These are phyloP conservation scores for Epichloe hybrida DNA, from an alignment of 2,329 filamentous ascomycete species.

Conservation along the genomic window DNA sequence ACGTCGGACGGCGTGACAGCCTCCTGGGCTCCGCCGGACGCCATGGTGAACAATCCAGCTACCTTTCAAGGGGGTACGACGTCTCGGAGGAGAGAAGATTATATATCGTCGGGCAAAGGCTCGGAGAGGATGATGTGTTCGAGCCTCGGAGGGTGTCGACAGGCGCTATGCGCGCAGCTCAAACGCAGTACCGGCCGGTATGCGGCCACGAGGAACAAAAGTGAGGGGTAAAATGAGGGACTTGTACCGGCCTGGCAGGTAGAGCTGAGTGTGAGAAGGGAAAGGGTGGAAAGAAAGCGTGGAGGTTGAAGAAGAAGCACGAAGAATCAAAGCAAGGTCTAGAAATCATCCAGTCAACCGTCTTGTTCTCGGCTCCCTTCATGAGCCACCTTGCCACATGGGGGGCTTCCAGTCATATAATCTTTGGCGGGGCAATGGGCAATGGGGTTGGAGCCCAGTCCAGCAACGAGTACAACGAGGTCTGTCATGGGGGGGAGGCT, in stretches of 20 bases:
- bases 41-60: conserved; percentile 36
- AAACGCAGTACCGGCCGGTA: not conserved
- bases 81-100: not conserved
- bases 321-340: conserved; percentile 12
- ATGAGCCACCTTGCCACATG: not conserved
- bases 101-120: not conserved
- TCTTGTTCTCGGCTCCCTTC: conserved; percentile 6
- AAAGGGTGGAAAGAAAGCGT: not conserved
- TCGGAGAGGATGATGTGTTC: not conserved
- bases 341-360: conserved; percentile 1
- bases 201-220: not conserved
- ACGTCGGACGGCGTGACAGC: conserved; percentile 64
- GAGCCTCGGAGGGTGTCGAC: not conserved
- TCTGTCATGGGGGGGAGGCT: too few species aligned
- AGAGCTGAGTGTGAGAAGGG: not conserved
- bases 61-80: not conserved
- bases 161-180: not conserved
- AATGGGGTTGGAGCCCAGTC: not conserved
- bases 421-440: conserved; percentile 20
- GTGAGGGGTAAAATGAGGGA: not conserved
- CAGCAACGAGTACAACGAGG: too few species aligned
- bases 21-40: conserved; percentile 49
- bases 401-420: not conserved
- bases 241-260: not conserved
- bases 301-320: not conserved